Conservation (phyloP, 1,284 basidiomycete genomes). For the Ceratobasidium sp. region DNA sequence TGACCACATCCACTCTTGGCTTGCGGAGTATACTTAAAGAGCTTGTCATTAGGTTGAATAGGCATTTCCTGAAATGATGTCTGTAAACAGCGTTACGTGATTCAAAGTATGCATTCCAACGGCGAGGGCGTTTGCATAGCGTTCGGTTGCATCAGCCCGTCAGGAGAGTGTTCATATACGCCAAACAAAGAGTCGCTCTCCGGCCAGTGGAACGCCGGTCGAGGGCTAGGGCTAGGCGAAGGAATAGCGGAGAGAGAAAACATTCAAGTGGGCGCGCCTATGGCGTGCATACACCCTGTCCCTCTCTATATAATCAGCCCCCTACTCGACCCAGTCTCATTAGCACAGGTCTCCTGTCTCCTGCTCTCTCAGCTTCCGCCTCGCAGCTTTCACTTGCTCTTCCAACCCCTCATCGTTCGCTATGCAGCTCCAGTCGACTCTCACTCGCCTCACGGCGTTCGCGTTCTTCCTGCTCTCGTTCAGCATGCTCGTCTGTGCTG, state of each 20-base stretch:
- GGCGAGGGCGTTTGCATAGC: not conserved
- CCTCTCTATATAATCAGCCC: slow-evolving; percentile 24
- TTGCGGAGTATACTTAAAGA: too few species aligned
- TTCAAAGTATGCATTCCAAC: not conserved
- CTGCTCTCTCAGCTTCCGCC: slow-evolving; percentile 13
- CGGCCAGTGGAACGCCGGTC: not conserved
- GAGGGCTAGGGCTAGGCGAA: not conserved
- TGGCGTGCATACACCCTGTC: slow-evolving; percentile 30
- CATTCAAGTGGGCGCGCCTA: not conserved
- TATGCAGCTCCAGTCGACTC: slow-evolving; percentile 28
- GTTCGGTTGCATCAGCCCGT: not conserved
- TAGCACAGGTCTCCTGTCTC: slow-evolving; percentile 42
- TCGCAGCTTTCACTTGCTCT: not conserved
- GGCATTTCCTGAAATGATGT: too few species aligned
- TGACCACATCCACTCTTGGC: too few species aligned
- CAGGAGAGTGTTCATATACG: not conserved
- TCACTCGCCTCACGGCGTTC: slow-evolving; percentile 21
- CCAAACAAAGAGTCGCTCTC: not conserved
- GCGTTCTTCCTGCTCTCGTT: slow-evolving; percentile 23
- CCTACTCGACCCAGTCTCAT: slow-evolving; percentile 8
- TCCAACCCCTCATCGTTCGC: not conserved
- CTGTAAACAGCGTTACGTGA: too few species aligned
- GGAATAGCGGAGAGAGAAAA: not conserved
- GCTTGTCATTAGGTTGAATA: too few species aligned
- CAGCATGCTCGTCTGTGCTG: slow-evolving; percentile 28